phyloP scores from a whole-genome alignment of 805 yeast genomes.

The Kregervanrija pseudodelftensis region DNA sequence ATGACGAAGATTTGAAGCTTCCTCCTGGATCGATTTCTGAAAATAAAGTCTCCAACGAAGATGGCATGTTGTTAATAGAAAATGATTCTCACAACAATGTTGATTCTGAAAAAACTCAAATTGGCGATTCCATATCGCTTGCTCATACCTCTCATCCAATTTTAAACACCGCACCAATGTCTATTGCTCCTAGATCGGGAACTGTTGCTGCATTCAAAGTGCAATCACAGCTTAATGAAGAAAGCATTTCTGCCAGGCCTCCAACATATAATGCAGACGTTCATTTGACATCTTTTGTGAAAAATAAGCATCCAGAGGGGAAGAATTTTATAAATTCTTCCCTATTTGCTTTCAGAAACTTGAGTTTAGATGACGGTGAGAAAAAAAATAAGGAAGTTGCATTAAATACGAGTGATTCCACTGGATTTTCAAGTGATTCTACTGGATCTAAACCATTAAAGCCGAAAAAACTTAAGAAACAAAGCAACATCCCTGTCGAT shows the following conservation, averaged over 20 bases:
- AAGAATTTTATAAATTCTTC: not conserved
- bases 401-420: not conserved
- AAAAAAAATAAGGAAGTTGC: not conserved
- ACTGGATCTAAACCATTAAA: too few relatives aligned
- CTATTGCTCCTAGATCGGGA: slow-evolving; percentile 2
- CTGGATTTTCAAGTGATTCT: too few relatives aligned
- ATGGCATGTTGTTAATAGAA: too few relatives aligned
- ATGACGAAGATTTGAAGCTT: too few relatives aligned
- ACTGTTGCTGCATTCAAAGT: slow-evolving; percentile 4
- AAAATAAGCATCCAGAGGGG: not conserved
- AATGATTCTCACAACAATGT: too few relatives aligned
- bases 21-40: too few relatives aligned
- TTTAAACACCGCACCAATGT: not conserved
- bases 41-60: too few relatives aligned
- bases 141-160: too few relatives aligned
- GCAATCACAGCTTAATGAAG: slow-evolving; percentile 2
- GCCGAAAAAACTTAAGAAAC: slow-evolving; percentile 1
- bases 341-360: not conserved
- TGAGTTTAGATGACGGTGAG: not conserved
- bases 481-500: slow-evolving; percentile 4
- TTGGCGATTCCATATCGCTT: too few relatives aligned
- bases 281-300: slow-evolving; percentile 11
- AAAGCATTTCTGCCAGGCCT: slow-evolving; percentile 5
- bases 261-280: slow-evolving; percentile 18
- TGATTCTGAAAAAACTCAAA: too few relatives aligned